A percentile compares a stretch with the other conserved stretches of the same genome.
phyloP scores from a whole-genome alignment of 352 stramenopile genomes.

The Pythium vanterpoolii region DNA sequence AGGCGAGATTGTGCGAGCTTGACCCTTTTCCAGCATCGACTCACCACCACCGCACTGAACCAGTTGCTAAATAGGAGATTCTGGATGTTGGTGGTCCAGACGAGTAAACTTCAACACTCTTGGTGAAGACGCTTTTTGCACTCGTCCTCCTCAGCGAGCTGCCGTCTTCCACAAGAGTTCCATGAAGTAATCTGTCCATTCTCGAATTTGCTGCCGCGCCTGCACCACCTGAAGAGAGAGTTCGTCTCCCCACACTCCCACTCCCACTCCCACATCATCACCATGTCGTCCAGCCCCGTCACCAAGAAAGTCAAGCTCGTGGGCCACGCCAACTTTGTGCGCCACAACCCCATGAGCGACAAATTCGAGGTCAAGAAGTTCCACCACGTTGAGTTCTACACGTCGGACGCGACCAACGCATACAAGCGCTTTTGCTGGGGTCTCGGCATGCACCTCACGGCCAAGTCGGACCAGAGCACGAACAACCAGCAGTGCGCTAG shows the following conservation, averaged over 20 bases:
- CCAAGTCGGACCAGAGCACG: conserved; percentile 85
- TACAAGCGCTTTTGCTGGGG: conserved; percentile 80
- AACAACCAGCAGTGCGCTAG: conserved; percentile 83
- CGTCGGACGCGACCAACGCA: conserved; percentile 70
- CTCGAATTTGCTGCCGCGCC: conserved; percentile 21
- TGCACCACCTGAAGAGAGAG: conserved; percentile 10
- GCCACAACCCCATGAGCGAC: conserved; percentile 73
- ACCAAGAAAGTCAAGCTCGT: conserved; percentile 64
- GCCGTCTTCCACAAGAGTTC: not conserved
- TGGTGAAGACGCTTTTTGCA: not conserved
- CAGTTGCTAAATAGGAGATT: conserved; percentile 13
- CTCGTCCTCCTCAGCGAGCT: not conserved
- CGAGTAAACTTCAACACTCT: conserved; percentile 16
- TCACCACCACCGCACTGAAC: no score
- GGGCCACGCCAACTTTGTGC: conserved; percentile 72
- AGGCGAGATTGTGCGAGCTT: conserved; percentile 4
- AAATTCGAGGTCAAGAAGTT: conserved; percentile 77
- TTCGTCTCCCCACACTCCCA: no score
- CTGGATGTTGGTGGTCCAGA: conserved; percentile 8
- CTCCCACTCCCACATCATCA: not conserved
- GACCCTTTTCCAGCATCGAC: conserved; percentile 10
- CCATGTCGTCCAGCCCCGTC: conserved; percentile 13
- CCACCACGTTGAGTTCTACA: conserved; percentile 87
- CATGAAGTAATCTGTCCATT: conserved; percentile 5
- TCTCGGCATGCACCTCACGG: conserved; percentile 78